phyloP scores from a whole-genome alignment of 108 stramenopile species.

The Cyclotella distinguenda region DNA sequence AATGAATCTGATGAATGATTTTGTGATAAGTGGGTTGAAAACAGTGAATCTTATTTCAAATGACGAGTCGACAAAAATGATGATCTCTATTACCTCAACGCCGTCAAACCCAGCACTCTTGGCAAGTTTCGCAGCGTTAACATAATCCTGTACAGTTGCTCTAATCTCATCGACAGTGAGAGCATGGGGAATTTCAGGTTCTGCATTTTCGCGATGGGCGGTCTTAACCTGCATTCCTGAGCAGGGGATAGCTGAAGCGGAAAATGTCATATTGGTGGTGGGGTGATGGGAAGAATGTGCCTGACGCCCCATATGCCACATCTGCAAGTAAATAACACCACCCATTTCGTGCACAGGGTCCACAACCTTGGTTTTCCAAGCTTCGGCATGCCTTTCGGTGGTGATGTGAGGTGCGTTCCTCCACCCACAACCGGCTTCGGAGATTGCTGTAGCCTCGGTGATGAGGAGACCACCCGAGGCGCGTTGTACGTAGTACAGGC shows the following conservation, averaged over 20 bases:
- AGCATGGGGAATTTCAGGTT: neutral
- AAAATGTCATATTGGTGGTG: neutral
- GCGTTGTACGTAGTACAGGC: constrained; percentile 1
- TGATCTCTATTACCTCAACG: too few relatives aligned
- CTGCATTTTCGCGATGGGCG: neutral
- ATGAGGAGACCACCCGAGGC: constrained; percentile 4
- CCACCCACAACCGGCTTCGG: constrained; percentile 1
- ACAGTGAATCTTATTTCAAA: too few relatives aligned
- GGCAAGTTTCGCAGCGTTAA: neutral
- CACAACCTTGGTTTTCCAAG: constrained; percentile 1
- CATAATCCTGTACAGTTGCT: constrained; percentile 7
- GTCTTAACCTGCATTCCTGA: neutral
- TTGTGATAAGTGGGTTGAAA: too few relatives aligned
- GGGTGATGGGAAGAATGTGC: constrained; percentile 6
- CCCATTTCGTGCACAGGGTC: neutral
- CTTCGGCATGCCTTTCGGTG: neutral
- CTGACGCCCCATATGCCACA: constrained; percentile 9
- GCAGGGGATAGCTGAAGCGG: neutral
- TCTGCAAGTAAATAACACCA: constrained; percentile 1
- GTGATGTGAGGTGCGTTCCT: neutral
- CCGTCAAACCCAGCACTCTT: constrained; percentile 9
- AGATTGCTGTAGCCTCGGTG: constrained; percentile 3
- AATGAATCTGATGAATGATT: neutral
- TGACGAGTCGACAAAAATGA: too few relatives aligned
- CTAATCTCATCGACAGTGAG: constrained; percentile 1